Base-by-base conservation (phyloP, 495 filamentous ascomycete species). In the Barbatosphaeria neglecta region DNA sequence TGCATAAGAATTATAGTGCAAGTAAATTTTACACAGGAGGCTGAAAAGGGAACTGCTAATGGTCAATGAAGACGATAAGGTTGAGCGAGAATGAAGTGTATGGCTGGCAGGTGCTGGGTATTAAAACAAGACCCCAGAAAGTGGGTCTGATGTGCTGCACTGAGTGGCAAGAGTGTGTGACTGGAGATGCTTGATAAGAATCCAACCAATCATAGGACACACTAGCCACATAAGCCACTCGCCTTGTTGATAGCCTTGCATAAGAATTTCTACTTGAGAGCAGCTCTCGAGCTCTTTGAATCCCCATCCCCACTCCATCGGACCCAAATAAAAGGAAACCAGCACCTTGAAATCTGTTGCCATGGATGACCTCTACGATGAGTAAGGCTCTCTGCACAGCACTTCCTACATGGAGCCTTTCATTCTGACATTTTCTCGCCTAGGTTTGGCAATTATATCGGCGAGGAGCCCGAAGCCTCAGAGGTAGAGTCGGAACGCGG, bases 381-480 rank as follows among this genome's bases (percentile, higher is more conserved):
- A 89, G 84, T 88, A 73, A 43, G 72, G 59, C 46, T 10, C 37
- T 13, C 22, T 40, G 11, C 46, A 11, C 7, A 15, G 1, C 6
- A 22, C 11, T 41, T 41, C 38, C 4, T 31, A 37, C 15, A 38
- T 52, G 43, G 51, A 53, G 47, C 58, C 45, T 41, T 40, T 11
- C 3, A 10, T 9, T 15, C 20, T 41, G 11, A 22, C n/a, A 13
- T 23, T 24, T 23, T 20, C 22, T 50, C 18, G n/a, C n/a, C n/a
- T 49, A 90, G 86, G 73, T 95, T 94, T 68, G 89, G 89, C 59
- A 95, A 95, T 65, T 94, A 86, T 67, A 94, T 95, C 59, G 90
- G 92, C 53, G 92, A 95, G 60, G 70, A 74, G 49, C 83, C 77
- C 53, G 85, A 81, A 55, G 86, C 89, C 59, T 93, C 87, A 28